These are phyloP conservation scores for Lichina pygmaea DNA, from an alignment of 495 filamentous ascomycete species.

Conservation along the genomic window DNA sequence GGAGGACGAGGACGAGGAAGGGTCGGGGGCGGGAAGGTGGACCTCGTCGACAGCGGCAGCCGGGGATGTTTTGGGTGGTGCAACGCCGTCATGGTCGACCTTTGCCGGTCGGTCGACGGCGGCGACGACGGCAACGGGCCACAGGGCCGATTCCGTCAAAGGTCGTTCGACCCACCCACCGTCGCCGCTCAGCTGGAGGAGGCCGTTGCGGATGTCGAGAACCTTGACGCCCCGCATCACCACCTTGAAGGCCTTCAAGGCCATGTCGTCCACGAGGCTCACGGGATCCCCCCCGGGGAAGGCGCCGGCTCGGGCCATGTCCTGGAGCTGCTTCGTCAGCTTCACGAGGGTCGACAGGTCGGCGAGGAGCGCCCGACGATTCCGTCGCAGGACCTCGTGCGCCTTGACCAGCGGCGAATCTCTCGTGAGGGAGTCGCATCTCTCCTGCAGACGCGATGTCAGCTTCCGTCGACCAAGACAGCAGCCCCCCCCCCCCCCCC, in stretches of 20 bases:
- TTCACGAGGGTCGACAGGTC: slow-evolving; percentile 79
- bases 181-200: slow-evolving; percentile 28
- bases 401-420: slow-evolving; percentile 47
- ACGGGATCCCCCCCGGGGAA: slow-evolving; percentile 20
- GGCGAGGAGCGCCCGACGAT: slow-evolving; percentile 62
- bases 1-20: background rate
- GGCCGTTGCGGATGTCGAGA: slow-evolving; percentile 40
- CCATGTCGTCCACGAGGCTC: slow-evolving; percentile 67
- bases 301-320: slow-evolving; percentile 15
- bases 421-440: slow-evolving; percentile 60
- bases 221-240: slow-evolving; percentile 79
- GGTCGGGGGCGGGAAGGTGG: slow-evolving; percentile 4
- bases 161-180: slow-evolving; percentile 20
- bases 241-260: slow-evolving; percentile 78
- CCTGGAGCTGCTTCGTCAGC: slow-evolving; percentile 57
- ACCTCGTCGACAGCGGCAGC: slow-evolving; percentile 8
- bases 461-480: no score
- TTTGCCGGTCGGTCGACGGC: slow-evolving; percentile 1
- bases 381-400: slow-evolving; percentile 49
- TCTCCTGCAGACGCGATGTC: slow-evolving; percentile 28
- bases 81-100: no score
- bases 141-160: slow-evolving; percentile 10
- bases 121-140: slow-evolving; percentile 15
- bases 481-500: no score
- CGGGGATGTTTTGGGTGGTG: no score